A percentile compares a stretch with the other conserved stretches of the same genome.
Conservation (phyloP, 2,329 filamentous ascomycete genomes). For the Amauroascus verrucosus region DNA sequence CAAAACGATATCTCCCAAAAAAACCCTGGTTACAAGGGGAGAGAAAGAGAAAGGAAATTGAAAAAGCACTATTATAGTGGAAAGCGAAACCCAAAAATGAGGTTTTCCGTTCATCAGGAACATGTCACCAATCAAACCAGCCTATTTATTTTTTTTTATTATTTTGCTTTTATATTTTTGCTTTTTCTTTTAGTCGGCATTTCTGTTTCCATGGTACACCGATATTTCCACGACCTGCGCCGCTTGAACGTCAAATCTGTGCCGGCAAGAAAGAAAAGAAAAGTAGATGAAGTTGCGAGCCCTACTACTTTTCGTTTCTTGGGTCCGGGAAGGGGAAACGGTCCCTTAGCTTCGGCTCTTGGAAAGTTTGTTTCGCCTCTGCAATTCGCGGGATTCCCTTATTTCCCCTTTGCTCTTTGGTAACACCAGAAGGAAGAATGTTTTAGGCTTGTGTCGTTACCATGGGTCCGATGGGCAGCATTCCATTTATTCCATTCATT, state of each 20-base stretch:
- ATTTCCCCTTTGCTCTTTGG: conserved; percentile 4
- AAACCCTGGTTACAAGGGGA: background rate
- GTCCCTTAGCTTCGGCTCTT: conserved; percentile 12
- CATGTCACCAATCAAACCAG: background rate
- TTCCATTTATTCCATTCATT: background rate
- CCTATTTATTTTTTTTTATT: too few species aligned
- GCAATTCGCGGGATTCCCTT: background rate
- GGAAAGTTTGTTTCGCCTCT: conserved; percentile 16
- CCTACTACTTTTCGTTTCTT: conserved; percentile 1
- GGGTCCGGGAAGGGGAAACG: conserved; percentile 8
- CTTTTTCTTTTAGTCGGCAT: background rate
- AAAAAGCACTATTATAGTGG: background rate
- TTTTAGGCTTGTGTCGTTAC: background rate
- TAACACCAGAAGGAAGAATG: background rate
- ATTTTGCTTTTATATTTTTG: too few species aligned
- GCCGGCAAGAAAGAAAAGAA: too few species aligned
- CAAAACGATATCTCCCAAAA: background rate
- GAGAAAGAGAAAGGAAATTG: background rate
- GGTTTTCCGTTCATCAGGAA: background rate
- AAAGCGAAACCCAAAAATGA: background rate
- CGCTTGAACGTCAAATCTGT: background rate
- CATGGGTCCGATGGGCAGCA: conserved; percentile 2
- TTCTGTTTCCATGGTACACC: background rate
- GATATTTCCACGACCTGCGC: conserved; percentile 6
- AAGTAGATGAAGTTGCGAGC: too few species aligned